Percentiles rank a stretch among this genome's conserved stretches.
phyloP scores from a whole-genome alignment of 83 land plant species.

The Diphasiastrum complanatum region DNA sequence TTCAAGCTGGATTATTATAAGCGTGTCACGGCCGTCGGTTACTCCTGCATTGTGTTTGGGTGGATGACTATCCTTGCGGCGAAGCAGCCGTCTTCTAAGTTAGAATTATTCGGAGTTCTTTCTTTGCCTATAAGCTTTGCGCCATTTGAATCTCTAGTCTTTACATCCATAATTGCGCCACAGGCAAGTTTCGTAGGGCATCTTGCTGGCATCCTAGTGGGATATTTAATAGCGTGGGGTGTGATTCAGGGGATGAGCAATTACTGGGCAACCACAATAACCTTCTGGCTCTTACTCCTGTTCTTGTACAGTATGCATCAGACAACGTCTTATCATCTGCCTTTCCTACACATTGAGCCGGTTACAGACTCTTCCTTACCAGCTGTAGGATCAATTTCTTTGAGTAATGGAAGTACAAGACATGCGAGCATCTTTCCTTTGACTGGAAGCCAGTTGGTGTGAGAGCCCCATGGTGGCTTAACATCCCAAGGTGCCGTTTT shows the following conservation, averaged over 20 bases:
- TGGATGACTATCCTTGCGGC: constrained; percentile 98
- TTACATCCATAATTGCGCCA: constrained; percentile 98
- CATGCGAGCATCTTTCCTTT: too few species aligned
- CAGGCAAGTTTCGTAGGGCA: constrained; percentile 98
- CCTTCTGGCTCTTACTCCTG: constrained; percentile 64
- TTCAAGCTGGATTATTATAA: constrained; percentile 81
- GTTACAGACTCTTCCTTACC: constrained; percentile 70
- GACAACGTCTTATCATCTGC: constrained; percentile 50
- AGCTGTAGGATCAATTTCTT: too few species aligned
- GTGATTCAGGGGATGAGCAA: constrained; percentile 94
- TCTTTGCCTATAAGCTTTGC: constrained; percentile 96
- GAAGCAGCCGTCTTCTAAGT: constrained; percentile 87
- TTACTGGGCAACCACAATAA: constrained; percentile 75
- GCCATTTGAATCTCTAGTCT: constrained; percentile 90
- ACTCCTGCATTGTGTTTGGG: constrained; percentile 97
- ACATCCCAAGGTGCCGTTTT: too few species aligned
- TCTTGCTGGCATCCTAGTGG: constrained; percentile 87
- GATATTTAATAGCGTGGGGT: constrained; percentile 94
- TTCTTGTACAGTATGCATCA: constrained; percentile 71
- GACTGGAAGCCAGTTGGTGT: too few species aligned
- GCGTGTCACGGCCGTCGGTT: constrained; percentile 93
- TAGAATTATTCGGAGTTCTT: constrained; percentile 88
- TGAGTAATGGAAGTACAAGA: too few species aligned
- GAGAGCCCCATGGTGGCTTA: too few species aligned
- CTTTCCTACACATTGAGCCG: constrained; percentile 76